Evolutionary conservation across 2,329 filamentous ascomycete genomes (phyloP), one percentile per base, ranked within the genome.

Genomic region (Periglandula ipomoeae): DNA sequence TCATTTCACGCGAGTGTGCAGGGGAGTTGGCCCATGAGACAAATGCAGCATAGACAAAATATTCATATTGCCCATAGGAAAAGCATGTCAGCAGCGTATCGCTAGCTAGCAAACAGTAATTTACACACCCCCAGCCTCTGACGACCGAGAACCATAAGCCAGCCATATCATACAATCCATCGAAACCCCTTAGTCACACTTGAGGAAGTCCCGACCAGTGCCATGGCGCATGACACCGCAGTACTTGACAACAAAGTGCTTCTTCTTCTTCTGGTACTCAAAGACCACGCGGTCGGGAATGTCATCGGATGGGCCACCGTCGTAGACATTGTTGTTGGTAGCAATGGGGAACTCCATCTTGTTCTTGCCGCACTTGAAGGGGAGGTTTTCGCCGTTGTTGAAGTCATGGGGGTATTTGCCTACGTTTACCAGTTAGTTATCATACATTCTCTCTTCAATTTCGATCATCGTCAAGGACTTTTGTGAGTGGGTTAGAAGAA

Each of bases 211-310:
- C 5, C 9, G 5, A 7, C 19, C 13, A 10, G 3, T 2, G 2
- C 46, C 46, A 24, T 42, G 38, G n/a, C 46, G 46, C 39, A 47
- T 37, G 6, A 43, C 46, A 5, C 46, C 46, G 30, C 46, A 47
- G 39, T 26, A 47, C 11, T 3, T 10, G n/a, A 26, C 37, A 9
- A 35, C 1, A 26, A 42, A 35, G 0, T 40, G 8, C 0, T 8
- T 26, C 20, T 27, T 42, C 20, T 24, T 47, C 20, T 10, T 19
- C 13, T 10, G 15, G 30, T 35, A 47, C 20, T 35, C 26, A 15
- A 42, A 47, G 15, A 47, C 46, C 15, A 47, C 46, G 4, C 46
- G 39, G 30, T 47, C 46, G 8, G 38, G 46, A 15, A 47, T 37
- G 8, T 42, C 8, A 5, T 17, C 22, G n/a, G 26, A 19, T n/a